These are phyloP conservation scores for Monosporozyma unispora DNA, from an alignment of 805 yeast genomes.

Conservation along the genomic window DNA sequence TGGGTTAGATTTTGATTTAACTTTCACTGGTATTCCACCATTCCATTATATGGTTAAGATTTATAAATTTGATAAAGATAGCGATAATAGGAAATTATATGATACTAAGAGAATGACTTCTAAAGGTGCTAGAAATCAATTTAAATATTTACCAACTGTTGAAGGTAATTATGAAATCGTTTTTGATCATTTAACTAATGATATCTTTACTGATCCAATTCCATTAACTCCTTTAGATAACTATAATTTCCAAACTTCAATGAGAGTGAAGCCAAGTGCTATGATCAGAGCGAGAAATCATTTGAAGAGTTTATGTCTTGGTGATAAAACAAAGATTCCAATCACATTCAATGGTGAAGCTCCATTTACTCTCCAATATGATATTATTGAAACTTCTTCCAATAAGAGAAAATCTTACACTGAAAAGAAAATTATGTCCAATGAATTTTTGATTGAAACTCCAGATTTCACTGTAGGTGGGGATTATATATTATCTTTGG, in stretches of 20 bases:
- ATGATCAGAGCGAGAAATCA: constrained; percentile 24
- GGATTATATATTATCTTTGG: constrained; percentile 52
- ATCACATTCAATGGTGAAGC: constrained; percentile 66
- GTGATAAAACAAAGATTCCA: constrained; percentile 39
- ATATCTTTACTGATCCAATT: constrained; percentile 43
- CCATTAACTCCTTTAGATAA: constrained; percentile 29
- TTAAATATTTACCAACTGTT: constrained; percentile 62
- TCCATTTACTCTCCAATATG: constrained; percentile 68
- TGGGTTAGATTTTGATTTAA: constrained; percentile 67
- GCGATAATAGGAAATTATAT: constrained; percentile 22
- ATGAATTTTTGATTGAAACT: constrained; percentile 38
- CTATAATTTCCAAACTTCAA: constrained; percentile 56
- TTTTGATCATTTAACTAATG: constrained; percentile 57
- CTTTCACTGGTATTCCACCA: constrained; percentile 72
- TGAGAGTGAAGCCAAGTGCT: constrained; percentile 61
- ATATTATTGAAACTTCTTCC: constrained; percentile 48
- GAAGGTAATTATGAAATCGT: constrained; percentile 78
- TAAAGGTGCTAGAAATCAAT: constrained; percentile 41
- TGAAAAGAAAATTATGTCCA: constrained; percentile 33
- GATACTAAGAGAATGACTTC: constrained; percentile 33
- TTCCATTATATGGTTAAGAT: constrained; percentile 58
- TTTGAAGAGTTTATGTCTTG: constrained; percentile 36
- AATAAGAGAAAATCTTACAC: constrained; percentile 38
- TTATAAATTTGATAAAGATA: constrained; percentile 37
- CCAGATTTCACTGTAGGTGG: constrained; percentile 61